These are phyloP conservation scores for Sordaria brevicollis DNA, from an alignment of 495 filamentous ascomycete species.

Conservation along the genomic window DNA sequence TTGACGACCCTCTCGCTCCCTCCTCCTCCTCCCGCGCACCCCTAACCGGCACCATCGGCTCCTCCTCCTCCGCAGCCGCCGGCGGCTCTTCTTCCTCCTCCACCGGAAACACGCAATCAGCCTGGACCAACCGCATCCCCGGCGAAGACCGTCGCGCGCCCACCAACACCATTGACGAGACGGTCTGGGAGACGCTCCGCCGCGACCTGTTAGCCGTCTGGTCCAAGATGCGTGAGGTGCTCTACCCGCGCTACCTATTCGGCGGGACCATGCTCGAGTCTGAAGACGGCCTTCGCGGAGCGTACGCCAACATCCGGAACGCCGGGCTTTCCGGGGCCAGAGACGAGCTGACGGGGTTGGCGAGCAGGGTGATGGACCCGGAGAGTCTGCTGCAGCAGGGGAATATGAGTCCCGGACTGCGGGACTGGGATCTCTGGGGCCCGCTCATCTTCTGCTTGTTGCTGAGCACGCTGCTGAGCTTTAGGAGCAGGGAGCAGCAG, in stretches of 20 bases:
- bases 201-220: conserved; percentile 88
- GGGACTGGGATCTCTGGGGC: conserved; percentile 98
- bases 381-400: conserved; percentile 53
- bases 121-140: conserved; percentile 79
- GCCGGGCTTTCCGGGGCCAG: conserved; percentile 31
- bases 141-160: conserved; percentile 92
- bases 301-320: conserved; percentile 38
- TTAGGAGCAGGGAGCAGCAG: conserved; percentile 64
- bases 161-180: conserved; percentile 92
- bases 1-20: conserved; percentile 69
- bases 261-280: conserved; percentile 63
- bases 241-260: conserved; percentile 91
- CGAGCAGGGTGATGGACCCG: conserved; percentile 30
- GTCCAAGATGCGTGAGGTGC: conserved; percentile 96
- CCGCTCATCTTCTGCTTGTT: conserved; percentile 87
- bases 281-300: conserved; percentile 41
- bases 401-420: conserved; percentile 74
- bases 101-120: conserved; percentile 34
- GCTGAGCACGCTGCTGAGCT: conserved; percentile 74
- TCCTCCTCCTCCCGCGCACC: conserved; percentile 58
- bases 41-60: conserved; percentile 69
- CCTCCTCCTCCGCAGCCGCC: conserved; percentile 32
- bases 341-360: conserved; percentile 26
- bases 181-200: conserved; percentile 87
- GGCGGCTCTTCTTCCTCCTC: conserved; percentile 19